Base-by-base conservation (phyloP, 495 filamentous ascomycete species). In the Jackrogersella multiformis region DNA sequence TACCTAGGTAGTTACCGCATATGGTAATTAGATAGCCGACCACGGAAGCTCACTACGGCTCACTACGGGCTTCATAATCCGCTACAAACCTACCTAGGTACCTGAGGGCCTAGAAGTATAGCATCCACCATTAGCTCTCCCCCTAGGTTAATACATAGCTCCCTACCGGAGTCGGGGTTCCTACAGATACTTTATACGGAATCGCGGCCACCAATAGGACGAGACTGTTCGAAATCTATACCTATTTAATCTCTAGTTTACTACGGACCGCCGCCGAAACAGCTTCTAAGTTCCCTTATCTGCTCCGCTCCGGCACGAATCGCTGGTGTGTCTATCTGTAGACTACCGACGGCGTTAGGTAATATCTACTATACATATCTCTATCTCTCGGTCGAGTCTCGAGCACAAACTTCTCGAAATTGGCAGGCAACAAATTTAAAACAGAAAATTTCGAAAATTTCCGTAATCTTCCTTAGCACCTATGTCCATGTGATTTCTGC, bases 251-350 rank as follows among this genome's bases (percentile, higher is more conserved):
- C 52, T 57, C 28, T 61, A 52, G 45, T 36, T 24, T 68, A 46
- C 26, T 44, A 36, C 57, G 58, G 57, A 68, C n/a, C 52, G 44
- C 16, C 53, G 56, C 57, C 57, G 56, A 35, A 52, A 41, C 8
- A 30, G 10, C 30, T 15, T n/a, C n/a, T n/a, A n/a, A n/a, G n/a
- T n/a, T n/a, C n/a, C 23, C 63, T 46, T 66, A 58, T 59, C 61
- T 56, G 57, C 64, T 67, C 64, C 64, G 56, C 64, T 61, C 63
- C 64, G 64, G 64, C 42, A 5, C 42, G 42, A 46, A 46, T 21
- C 42, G 42, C 21, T 46, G 42, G 42, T n/a, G 41, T 21, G 10
- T 16, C 10, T 42, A 7, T 45, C 1, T 46, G 26, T 26, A 30
- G 26, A 30, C 42, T 46, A 26, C n/a, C 42, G 24, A n/a, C 42